These are phyloP conservation scores for Trichosporon coremiiforme DNA, from an alignment of 1,284 basidiomycete species.

Conservation along the genomic window DNA sequence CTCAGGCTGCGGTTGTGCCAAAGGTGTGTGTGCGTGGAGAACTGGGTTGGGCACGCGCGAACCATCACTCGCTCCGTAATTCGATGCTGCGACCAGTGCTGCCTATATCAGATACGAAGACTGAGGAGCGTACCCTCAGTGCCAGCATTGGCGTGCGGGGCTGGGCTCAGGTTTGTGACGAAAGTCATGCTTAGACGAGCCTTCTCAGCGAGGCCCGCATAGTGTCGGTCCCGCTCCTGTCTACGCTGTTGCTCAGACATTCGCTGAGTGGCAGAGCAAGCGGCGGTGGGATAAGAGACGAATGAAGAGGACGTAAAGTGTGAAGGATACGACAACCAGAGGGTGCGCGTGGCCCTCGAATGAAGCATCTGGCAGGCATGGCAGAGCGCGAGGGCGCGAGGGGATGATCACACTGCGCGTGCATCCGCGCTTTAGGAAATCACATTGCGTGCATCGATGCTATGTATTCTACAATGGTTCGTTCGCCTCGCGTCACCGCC, in stretches of 20 bases:
- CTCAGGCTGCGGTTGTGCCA: neutral
- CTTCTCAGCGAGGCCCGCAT: neutral
- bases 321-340: too few species aligned
- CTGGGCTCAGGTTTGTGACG: neutral
- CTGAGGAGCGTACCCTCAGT: neutral
- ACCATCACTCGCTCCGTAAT: too few species aligned
- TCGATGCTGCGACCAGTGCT: neutral
- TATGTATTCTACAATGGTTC: neutral
- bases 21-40: neutral
- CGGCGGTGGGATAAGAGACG: neutral
- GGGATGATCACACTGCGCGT: too few species aligned
- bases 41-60: too few species aligned
- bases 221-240: neutral
- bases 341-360: too few species aligned
- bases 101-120: too few species aligned
- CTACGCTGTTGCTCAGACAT: slow-evolving; percentile 15
- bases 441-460: neutral
- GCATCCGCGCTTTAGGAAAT: too few species aligned
- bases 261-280: neutral
- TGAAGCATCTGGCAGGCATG: too few species aligned
- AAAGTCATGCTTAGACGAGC: slow-evolving; percentile 15
- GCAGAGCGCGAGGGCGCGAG: too few species aligned
- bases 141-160: neutral
- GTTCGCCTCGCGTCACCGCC: slow-evolving; percentile 23
- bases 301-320: too few species aligned